Base-by-base conservation (phyloP, 2,329 filamentous ascomycete genomes). In the Colletotrichum echinochloae region DNA sequence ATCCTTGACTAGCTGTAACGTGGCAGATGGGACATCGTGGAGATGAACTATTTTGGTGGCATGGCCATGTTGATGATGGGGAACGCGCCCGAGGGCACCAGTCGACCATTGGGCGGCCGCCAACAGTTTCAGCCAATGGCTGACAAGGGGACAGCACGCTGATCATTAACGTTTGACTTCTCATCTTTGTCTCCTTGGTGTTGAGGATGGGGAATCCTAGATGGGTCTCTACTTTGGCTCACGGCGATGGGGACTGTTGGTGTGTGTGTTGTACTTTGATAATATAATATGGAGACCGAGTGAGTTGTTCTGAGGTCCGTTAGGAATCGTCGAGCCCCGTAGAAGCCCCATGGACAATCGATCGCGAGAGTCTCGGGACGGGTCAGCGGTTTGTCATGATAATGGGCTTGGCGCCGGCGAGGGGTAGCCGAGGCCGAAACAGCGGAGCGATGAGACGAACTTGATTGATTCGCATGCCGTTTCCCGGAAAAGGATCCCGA, bases 401-500 rank as follows among this genome's bases (percentile, higher is more conserved):
- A 57, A 37, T 61, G 51, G 54, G 52, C 59, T 68, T 59, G 57
- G 37, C 30, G 52, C 52, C 37, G 35, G 37, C 64, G 64, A 44
- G 37, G 8, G 5, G 11, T 12, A 28, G 64, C 64, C 52, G 35
- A 67, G 44, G 64, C 64, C 67, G 64, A 67, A 67, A 62, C 51
- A 59, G 61, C 28, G 51, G 64, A 28, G 23, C 18, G 11, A n/a
- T 8, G 44, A 46, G 49, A 37, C 44, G 20, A 39, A 5, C 26
- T 37, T 41, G 39, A 66, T 54, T 61, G 37, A 48, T 48, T 35
- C 20, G 26, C 41, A 16, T 39, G 11, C 35, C 52, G 39, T 52
- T 20, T 63, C 51, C 67, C 64, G 39, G 67, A 70, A 61, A 23
- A 37, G 56, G 57, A n/a, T 28, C 57, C 67, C 63, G 44, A 62